These are phyloP conservation scores for Apiospora arundinis DNA, from an alignment of 2,329 filamentous ascomycete genomes.

Conservation along the genomic window DNA sequence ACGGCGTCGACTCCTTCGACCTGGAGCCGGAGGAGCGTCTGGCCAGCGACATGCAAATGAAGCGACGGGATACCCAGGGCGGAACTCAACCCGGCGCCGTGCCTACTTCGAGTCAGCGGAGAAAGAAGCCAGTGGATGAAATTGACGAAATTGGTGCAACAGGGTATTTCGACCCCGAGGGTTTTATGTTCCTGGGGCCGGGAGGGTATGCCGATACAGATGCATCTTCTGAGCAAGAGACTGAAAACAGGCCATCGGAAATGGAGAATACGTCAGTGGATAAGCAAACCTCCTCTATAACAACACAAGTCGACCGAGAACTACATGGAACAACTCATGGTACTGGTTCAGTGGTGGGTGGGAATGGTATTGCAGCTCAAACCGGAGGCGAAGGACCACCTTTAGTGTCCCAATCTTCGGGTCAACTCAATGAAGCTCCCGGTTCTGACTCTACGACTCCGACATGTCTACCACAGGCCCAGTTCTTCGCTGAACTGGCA, in stretches of 20 bases:
- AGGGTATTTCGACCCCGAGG: conserved; percentile 57
- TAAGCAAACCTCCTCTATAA: conserved; percentile 17
- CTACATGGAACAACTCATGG: background rate
- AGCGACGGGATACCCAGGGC: conserved; percentile 39
- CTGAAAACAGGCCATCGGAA: conserved; percentile 23
- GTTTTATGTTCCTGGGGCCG: conserved; percentile 59
- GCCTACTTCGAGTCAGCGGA: conserved; percentile 22
- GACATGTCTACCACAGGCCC: background rate
- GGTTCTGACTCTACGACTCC: background rate
- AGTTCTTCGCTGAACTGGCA: conserved; percentile 32
- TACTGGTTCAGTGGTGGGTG: background rate
- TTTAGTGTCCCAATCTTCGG: background rate
- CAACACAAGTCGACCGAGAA: conserved; percentile 29
- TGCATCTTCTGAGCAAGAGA: conserved; percentile 49
- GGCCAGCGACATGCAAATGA: conserved; percentile 57
- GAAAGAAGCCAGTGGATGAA: conserved; percentile 31
- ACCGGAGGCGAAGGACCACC: background rate
- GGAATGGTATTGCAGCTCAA: background rate
- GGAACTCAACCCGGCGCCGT: background rate
- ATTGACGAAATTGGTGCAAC: conserved; percentile 42
- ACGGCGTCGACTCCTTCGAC: conserved; percentile 43
- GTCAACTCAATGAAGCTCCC: too few relatives aligned
- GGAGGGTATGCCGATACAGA: conserved; percentile 54
- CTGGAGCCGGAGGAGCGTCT: conserved; percentile 60
- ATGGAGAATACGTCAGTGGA: background rate